Conservation (phyloP, 1,284 basidiomycete species). For the Volvariella volvacea region DNA sequence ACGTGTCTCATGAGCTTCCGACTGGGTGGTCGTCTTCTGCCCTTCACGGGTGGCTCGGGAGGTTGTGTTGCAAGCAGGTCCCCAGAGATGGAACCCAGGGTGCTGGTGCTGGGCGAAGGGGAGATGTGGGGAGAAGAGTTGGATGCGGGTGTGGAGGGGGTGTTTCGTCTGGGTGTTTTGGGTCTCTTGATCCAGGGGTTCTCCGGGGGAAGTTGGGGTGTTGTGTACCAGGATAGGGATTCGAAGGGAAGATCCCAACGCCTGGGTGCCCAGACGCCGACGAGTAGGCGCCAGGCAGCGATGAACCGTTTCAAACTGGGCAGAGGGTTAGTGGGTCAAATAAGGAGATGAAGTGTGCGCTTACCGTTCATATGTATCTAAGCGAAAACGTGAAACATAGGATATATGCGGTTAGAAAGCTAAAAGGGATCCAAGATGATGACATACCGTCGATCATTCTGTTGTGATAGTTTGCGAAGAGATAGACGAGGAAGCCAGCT, state of each 20-base stretch:
- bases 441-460: slow-evolving; percentile 65
- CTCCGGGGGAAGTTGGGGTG: slow-evolving; percentile 54
- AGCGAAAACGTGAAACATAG: slow-evolving; percentile 12
- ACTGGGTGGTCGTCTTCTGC: slow-evolving; percentile 45
- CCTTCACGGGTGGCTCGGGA: background rate
- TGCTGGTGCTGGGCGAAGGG: slow-evolving; percentile 17
- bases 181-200: slow-evolving; percentile 64
- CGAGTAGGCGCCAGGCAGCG: slow-evolving; percentile 84
- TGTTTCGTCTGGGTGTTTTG: slow-evolving; percentile 14
- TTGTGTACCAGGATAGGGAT: slow-evolving; percentile 71
- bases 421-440: slow-evolving; percentile 7
- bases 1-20: slow-evolving; percentile 82
- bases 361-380: slow-evolving; percentile 80
- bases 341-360: slow-evolving; percentile 20
- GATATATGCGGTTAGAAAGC: slow-evolving; percentile 14
- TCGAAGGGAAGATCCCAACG: slow-evolving; percentile 68
- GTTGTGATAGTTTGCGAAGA: slow-evolving; percentile 78
- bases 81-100: slow-evolving; percentile 22
- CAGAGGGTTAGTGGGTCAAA: slow-evolving; percentile 16
- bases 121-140: background rate
- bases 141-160: slow-evolving; percentile 17
- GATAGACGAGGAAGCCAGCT: slow-evolving; percentile 52
- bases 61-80: background rate
- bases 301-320: slow-evolving; percentile 71
- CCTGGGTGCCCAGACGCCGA: slow-evolving; percentile 86